A percentile compares a stretch with the other conserved stretches of the same genome.
phyloP scores from a whole-genome alignment of 768 basidiomycete species.

The Trametes cubensis region DNA sequence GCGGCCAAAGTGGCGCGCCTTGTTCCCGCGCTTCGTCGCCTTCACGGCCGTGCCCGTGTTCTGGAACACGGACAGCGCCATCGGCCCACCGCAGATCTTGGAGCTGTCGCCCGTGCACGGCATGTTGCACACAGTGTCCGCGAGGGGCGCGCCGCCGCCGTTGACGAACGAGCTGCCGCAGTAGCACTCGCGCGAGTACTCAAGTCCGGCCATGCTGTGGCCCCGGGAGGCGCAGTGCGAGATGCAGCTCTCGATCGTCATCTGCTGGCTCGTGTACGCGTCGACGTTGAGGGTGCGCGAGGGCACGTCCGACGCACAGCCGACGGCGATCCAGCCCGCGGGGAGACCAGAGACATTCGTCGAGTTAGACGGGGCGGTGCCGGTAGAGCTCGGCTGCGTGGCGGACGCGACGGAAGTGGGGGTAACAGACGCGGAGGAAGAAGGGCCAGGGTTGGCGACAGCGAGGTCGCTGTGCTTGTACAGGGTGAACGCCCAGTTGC shows the following conservation, averaged over 20 bases:
- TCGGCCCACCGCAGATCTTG: conserved; percentile 19
- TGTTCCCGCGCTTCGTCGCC: conserved; percentile 10
- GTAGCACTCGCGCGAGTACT: conserved; percentile 28
- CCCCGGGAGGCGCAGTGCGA: conserved; percentile 19
- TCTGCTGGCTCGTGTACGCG: conserved; percentile 19
- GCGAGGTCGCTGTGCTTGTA: conserved; percentile 15
- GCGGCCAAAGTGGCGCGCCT: conserved; percentile 26
- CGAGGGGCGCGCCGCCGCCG: conserved; percentile 19
- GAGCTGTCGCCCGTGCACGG: conserved; percentile 16
- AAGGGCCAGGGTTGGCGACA: neutral
- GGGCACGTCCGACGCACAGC: conserved; percentile 19
- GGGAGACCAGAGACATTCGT: conserved; percentile 11
- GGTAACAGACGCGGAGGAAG: conserved; percentile 13
- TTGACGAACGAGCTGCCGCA: conserved; percentile 22
- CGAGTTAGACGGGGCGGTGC: conserved; percentile 17
- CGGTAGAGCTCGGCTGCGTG: neutral
- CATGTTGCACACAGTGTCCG: conserved; percentile 22
- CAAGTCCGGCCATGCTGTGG: conserved; percentile 22
- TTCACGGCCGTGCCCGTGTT: neutral
- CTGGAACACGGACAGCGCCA: conserved; percentile 23
- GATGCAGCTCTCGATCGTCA: conserved; percentile 21
- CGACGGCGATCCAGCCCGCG: conserved; percentile 19
- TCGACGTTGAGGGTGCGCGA: conserved; percentile 22
- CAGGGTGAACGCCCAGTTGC: conserved; percentile 25
- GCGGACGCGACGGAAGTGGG: conserved; percentile 12